Percentiles rank a stretch among this genome's conserved stretches.
Conservation (phyloP, 2,329 filamentous ascomycete genomes). For the Bipolaris gigantea region DNA sequence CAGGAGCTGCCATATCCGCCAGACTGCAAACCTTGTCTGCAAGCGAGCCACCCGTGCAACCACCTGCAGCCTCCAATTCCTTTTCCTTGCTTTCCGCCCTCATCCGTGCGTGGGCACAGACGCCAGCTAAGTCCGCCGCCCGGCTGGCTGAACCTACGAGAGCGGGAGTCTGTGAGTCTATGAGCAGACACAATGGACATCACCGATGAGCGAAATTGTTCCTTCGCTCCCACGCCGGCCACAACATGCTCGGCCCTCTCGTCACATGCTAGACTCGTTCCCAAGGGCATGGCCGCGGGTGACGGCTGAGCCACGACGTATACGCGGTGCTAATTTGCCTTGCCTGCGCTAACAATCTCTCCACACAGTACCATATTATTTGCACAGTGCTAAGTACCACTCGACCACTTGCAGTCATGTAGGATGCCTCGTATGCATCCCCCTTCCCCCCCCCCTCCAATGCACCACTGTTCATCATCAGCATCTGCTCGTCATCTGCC, state of each 20-base stretch:
- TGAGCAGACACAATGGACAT: slow-evolving; percentile 33
- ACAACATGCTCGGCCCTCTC: slow-evolving; percentile 17
- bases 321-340: slow-evolving; percentile 7
- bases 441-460: no score
- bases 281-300: slow-evolving; percentile 17
- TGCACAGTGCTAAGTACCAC: background rate
- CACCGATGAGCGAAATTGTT: slow-evolving; percentile 32
- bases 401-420: background rate
- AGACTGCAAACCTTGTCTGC: slow-evolving; percentile 24
- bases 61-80: slow-evolving; percentile 36
- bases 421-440: slow-evolving; percentile 1
- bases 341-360: slow-evolving; percentile 10
- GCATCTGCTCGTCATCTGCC: background rate
- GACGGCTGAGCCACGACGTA: slow-evolving; percentile 12
- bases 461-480: slow-evolving; percentile 4
- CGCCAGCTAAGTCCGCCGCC: slow-evolving; percentile 36
- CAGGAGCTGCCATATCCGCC: slow-evolving; percentile 23
- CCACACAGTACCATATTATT: slow-evolving; percentile 1
- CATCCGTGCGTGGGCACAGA: slow-evolving; percentile 38
- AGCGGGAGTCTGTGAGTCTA: slow-evolving; percentile 37
- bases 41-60: slow-evolving; percentile 30
- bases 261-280: slow-evolving; percentile 13
- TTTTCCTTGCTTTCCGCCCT: slow-evolving; percentile 31
- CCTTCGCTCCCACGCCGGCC: slow-evolving; percentile 16
- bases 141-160: slow-evolving; percentile 38